phyloP scores from a whole-genome alignment of 2,329 filamentous ascomycete species.

The Diplodia scrobiculata region DNA sequence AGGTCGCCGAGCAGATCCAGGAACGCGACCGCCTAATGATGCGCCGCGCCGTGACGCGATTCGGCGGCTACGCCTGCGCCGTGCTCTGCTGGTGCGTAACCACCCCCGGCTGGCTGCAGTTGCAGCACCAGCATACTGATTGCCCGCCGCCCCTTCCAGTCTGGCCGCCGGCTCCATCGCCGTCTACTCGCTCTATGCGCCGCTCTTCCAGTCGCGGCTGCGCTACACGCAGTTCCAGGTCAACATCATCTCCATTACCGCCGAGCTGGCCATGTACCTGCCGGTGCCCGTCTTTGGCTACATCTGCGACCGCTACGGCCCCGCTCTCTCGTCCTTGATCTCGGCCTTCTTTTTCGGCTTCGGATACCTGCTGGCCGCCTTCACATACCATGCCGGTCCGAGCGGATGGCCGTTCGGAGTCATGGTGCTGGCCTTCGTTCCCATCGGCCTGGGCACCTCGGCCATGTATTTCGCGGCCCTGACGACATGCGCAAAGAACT shows the following conservation, averaged over 20 bases:
- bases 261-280: constrained; percentile 85
- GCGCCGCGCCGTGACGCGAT: constrained; percentile 56
- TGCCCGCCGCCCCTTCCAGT: constrained; percentile 7
- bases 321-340: constrained; percentile 72
- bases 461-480: constrained; percentile 87
- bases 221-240: constrained; percentile 90
- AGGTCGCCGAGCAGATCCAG: constrained; percentile 63
- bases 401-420: constrained; percentile 71
- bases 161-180: constrained; percentile 90
- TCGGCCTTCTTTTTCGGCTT: constrained; percentile 73
- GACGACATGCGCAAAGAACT: constrained; percentile 98
- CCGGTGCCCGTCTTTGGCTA: constrained; percentile 90
- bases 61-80: constrained; percentile 62
- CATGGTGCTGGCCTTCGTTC: constrained; percentile 84
- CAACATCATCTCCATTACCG: constrained; percentile 83
- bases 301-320: constrained; percentile 84
- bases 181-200: constrained; percentile 91
- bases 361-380: constrained; percentile 82
- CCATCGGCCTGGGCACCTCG: constrained; percentile 79
- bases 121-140: neutral
- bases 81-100: constrained; percentile 56
- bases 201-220: constrained; percentile 80
- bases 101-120: neutral
- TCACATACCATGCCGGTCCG: constrained; percentile 66
- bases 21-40: constrained; percentile 59